Percentiles rank a stretch among this genome's conserved stretches.
These are phyloP conservation scores for Alternaria gansuensis DNA, from an alignment of 2,329 filamentous ascomycete genomes.

Conservation along the genomic window DNA sequence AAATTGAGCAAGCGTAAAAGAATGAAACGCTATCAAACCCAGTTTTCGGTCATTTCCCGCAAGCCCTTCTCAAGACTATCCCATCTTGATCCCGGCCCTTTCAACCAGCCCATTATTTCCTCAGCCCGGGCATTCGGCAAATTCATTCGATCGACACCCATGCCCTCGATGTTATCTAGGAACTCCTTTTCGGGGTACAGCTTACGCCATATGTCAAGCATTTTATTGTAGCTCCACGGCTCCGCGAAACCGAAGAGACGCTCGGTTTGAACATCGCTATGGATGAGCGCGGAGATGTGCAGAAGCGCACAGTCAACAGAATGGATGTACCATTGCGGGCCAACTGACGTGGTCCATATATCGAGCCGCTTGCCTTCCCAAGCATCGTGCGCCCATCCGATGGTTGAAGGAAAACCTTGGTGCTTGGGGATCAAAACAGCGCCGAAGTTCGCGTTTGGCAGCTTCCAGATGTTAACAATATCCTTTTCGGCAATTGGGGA, in stretches of 20 bases:
- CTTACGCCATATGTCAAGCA: constrained; percentile 53
- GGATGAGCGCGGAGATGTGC: constrained; percentile 62
- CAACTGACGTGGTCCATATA: constrained; percentile 21
- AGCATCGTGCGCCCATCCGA: constrained; percentile 36
- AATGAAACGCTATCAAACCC: not conserved
- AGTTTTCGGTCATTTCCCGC: constrained; percentile 25
- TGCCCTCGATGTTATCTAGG: constrained; percentile 27
- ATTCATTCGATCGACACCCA: constrained; percentile 29
- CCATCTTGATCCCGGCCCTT: constrained; percentile 42
- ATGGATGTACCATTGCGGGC: constrained; percentile 37
- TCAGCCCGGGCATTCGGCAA: constrained; percentile 37
- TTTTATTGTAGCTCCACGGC: constrained; percentile 58
- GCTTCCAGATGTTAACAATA: constrained; percentile 22
- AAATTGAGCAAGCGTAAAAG: not conserved
- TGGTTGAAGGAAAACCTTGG: constrained; percentile 45
- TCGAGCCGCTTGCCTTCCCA: constrained; percentile 49
- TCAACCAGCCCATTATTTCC: constrained; percentile 41
- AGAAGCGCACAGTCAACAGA: constrained; percentile 55
- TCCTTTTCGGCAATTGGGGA: not conserved
- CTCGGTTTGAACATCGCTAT: constrained; percentile 58
- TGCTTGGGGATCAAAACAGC: constrained; percentile 47
- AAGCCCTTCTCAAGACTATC: constrained; percentile 38
- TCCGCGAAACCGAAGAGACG: constrained; percentile 64
- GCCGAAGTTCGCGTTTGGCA: constrained; percentile 52
- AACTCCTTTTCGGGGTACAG: constrained; percentile 54